Conservation (phyloP, 345 rosid species). For the Eucalyptus shirleyi region DNA sequence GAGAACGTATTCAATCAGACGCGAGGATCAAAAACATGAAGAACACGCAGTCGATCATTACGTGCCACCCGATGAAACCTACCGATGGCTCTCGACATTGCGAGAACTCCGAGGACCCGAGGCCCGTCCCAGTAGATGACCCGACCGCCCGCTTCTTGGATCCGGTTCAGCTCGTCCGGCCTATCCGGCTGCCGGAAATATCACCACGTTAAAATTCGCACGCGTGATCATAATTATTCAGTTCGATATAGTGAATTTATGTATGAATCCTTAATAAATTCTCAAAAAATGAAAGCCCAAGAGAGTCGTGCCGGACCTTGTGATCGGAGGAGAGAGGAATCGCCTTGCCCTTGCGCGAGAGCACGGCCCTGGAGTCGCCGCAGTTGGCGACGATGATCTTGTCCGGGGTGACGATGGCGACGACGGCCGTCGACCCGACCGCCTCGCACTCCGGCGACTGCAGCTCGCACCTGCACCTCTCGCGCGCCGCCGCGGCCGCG, state of each 20-base stretch:
- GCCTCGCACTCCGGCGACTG: constrained; percentile 34
- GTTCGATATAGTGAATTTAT: not conserved
- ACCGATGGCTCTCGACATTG: constrained; percentile 95
- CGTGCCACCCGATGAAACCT: not conserved
- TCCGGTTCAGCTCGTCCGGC: constrained; percentile 71
- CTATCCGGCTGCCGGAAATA: constrained; percentile 61
- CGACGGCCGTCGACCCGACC: constrained; percentile 88
- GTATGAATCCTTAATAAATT: not conserved
- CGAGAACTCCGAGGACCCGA: constrained; percentile 73
- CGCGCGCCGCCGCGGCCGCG: not conserved
- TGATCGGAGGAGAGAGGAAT: constrained; percentile 77
- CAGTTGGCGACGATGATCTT: constrained; percentile 75
- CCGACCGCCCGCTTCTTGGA: constrained; percentile 74
- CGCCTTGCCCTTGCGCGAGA: constrained; percentile 66
- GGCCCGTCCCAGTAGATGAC: constrained; percentile 89
- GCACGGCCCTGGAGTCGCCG: constrained; percentile 90
- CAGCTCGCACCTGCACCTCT: constrained; percentile 25
- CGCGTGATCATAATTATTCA: not conserved
- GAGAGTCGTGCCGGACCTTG: constrained; percentile 26
- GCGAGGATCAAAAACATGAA: not conserved
- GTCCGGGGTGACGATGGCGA: constrained; percentile 52
- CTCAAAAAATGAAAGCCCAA: not conserved
- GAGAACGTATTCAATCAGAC: not conserved
- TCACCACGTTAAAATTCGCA: not conserved
- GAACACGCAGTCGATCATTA: not conserved